Evolutionary conservation across 495 filamentous ascomycete species (phyloP), one percentile per base, ranked within the genome.

Genomic region (Daldinia bambusicola): DNA sequence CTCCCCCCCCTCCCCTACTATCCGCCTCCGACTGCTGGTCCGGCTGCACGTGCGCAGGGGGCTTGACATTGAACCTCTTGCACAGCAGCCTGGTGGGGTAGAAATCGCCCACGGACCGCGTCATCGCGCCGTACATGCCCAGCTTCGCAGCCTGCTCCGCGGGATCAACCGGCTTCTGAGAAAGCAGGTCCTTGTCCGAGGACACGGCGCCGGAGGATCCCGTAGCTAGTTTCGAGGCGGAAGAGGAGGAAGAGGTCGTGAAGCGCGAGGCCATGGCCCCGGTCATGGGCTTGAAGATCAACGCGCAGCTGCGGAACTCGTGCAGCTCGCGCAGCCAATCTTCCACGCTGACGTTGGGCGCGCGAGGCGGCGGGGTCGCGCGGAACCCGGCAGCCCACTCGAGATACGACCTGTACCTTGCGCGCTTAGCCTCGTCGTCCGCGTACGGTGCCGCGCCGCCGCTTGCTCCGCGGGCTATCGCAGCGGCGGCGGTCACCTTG

Each of bases 101-200:
- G 74, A 97, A 98, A 6, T 89, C 85, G n/a, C 86, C 66, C 1
- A 83, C 82, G 6, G 84, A 88, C 51, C 95, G 83, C 2, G 95
- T 99, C 88, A 98, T 85, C 1, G 89, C 85, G 0, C 95, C 95
- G 78, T 92, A 98, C 93, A 98, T 97, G 30, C 93, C 93, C 71
- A 97, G 77, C 66, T 86, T 90, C n/a, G 95, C 95, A 5, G 95
- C 95, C 69, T 92, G 89, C 66, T 93, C 92, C 3, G 93, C 92
- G 0, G 95, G 93, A 67, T 95, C 90, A 62, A 90, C 84, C 1
- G 86, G 84, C 71, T 92, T 97, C 40, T 85, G 83, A 9, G 80
- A 81, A 0, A 95, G 74, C 9, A 90, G 75, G 1, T 83, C 74
- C 0, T 83, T 81, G 0, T 77, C 69, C 20, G 65, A 56, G 0